Conservation (phyloP, 2,329 filamentous ascomycete species). For the Emmonsia crescens region DNA sequence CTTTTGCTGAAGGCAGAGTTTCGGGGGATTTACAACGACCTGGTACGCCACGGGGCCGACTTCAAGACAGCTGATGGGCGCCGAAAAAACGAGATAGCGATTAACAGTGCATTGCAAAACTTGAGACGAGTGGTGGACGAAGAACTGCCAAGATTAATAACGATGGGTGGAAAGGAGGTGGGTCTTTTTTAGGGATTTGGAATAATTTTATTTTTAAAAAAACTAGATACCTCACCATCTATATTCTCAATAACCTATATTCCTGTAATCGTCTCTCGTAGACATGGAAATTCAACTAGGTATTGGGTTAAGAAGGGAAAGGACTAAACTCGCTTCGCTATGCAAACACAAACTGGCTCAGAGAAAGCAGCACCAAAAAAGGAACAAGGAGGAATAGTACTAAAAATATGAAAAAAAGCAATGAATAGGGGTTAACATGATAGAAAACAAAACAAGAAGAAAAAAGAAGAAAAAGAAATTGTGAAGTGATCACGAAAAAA, state of each 20-base stretch:
- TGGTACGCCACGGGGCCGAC: constrained; percentile 20
- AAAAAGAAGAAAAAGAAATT: no score
- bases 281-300: not conserved
- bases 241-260: not conserved
- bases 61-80: constrained; percentile 20
- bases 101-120: constrained; percentile 39
- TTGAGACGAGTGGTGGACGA: constrained; percentile 29
- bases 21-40: constrained; percentile 17
- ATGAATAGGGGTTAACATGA: not conserved
- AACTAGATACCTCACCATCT: not conserved
- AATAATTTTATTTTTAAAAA: not conserved
- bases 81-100: constrained; percentile 15
- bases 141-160: constrained; percentile 10
- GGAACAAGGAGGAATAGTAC: not conserved
- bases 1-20: constrained; percentile 24
- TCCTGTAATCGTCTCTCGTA: not conserved
- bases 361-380: not conserved
- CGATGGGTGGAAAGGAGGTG: not conserved
- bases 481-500: not conserved
- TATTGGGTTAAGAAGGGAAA: not conserved
- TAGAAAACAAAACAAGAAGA: not conserved
- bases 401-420: not conserved
- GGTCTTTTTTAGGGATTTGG: not conserved
- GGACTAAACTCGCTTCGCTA: constrained; percentile 1
- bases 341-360: not conserved